Conservation (phyloP, 2,329 filamentous ascomycete genomes). For the Ophiostoma sp. region DNA sequence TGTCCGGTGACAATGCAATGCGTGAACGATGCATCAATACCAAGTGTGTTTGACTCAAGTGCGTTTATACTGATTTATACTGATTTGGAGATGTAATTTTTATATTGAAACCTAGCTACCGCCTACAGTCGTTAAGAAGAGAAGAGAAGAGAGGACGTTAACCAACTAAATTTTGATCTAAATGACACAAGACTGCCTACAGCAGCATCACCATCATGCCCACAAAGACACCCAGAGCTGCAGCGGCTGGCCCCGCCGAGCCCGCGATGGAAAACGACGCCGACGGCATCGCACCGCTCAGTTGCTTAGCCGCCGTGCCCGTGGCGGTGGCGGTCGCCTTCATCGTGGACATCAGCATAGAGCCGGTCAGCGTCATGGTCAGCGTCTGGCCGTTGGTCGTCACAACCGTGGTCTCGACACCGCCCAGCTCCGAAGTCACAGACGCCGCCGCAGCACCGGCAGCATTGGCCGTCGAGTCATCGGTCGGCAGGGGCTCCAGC, state of each 20-base stretch:
- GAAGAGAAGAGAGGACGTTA: not conserved
- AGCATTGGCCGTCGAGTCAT: not conserved
- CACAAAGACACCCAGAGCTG: not conserved
- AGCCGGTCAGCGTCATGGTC: constrained; percentile 25
- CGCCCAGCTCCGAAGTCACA: constrained; percentile 8
- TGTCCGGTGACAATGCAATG: not conserved
- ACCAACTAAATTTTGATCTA: not conserved
- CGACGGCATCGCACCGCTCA: not conserved
- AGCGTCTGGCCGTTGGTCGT: constrained; percentile 25
- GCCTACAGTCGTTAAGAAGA: not conserved
- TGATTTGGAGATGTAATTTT: not conserved
- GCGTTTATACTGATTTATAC: not conserved
- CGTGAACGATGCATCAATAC: not conserved
- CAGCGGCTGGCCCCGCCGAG: not conserved
- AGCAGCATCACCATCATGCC: constrained; percentile 2
- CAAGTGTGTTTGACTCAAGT: not conserved
- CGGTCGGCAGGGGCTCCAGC: constrained; percentile 10
- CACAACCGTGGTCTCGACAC: constrained; percentile 24
- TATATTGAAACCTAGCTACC: not conserved
- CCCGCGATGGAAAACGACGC: not conserved
- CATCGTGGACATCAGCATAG: constrained; percentile 10
- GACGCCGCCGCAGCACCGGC: not conserved
- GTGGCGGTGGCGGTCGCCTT: constrained; percentile 13
- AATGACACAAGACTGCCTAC: not conserved
- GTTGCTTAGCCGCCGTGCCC: not conserved